Evolutionary conservation across 768 basidiomycete species (phyloP).

Genomic region (Podaxis sp.): DNA sequence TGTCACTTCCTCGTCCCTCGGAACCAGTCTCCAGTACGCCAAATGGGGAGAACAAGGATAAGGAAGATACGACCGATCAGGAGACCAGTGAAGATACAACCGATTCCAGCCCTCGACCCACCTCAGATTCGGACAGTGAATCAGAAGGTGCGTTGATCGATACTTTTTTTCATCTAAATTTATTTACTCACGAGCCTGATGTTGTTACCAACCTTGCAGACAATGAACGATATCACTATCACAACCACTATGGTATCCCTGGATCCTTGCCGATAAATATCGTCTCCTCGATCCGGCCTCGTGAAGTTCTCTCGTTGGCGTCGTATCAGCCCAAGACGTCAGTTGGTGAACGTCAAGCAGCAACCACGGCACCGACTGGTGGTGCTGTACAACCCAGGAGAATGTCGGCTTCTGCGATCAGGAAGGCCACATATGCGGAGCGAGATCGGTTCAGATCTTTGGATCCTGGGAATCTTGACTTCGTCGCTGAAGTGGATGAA

Average conservation of each 20-base stretch:
- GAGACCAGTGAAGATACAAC: conserved; percentile 15
- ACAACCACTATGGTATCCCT: conserved; percentile 35
- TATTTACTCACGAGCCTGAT: background rate
- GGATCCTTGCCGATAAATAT: conserved; percentile 69
- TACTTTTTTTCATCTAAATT: conserved; percentile 1
- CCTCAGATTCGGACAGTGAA: conserved; percentile 12
- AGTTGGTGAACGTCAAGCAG: conserved; percentile 33
- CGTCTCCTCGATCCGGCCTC: conserved; percentile 32
- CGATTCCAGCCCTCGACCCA: conserved; percentile 16
- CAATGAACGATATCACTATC: conserved; percentile 1
- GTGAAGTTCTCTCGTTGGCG: conserved; percentile 46
- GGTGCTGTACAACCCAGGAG: conserved; percentile 19
- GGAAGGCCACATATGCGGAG: conserved; percentile 64
- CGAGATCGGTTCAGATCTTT: conserved; percentile 63
- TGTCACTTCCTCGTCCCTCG: conserved; percentile 29
- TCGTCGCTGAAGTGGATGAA: conserved; percentile 50
- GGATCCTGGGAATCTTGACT: conserved; percentile 72
- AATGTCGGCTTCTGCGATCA: conserved; percentile 48
- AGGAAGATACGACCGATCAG: conserved; percentile 17
- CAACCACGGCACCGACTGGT: conserved; percentile 27
- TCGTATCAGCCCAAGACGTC: conserved; percentile 58
- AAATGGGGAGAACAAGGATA: conserved; percentile 5
- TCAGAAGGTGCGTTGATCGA: conserved; percentile 5
- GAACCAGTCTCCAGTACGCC: conserved; percentile 6
- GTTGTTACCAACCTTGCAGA: background rate